Percentiles rank a stretch among this genome's conserved stretches.
Conservation (phyloP, 1,139 yeast species). For the Candida smagusa region DNA sequence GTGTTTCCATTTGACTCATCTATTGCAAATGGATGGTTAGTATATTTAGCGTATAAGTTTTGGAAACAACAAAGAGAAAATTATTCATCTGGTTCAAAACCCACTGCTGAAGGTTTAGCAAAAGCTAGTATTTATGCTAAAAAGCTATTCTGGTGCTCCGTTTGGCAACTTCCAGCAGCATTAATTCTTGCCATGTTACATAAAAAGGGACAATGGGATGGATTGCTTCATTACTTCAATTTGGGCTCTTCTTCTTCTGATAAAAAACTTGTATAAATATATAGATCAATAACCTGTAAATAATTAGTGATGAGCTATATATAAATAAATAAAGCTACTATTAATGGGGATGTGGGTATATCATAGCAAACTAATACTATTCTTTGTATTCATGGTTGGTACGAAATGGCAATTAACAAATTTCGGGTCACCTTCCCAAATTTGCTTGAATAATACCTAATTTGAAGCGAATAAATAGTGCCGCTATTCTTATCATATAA, state of each 20-base stretch:
- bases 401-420: too few relatives aligned
- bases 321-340: too few relatives aligned
- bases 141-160: conserved; percentile 90
- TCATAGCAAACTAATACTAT: too few relatives aligned
- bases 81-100: conserved; percentile 37
- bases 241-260: conserved; percentile 5
- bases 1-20: conserved; percentile 78
- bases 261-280: conserved; percentile 1
- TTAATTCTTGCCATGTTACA: conserved; percentile 90
- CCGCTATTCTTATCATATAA: too few relatives aligned
- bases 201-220: conserved; percentile 94
- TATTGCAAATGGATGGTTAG: conserved; percentile 79
- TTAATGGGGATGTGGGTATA: too few relatives aligned
- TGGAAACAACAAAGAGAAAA: conserved; percentile 74
- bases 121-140: conserved; percentile 69
- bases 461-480: too few relatives aligned
- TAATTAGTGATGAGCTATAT: too few relatives aligned
- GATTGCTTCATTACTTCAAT: conserved; percentile 42
- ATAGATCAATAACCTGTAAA: too few relatives aligned
- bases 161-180: conserved; percentile 89
- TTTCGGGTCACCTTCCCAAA: too few relatives aligned
- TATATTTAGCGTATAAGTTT: conserved; percentile 75
- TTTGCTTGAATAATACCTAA: too few relatives aligned
- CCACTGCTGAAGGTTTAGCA: conserved; percentile 53
- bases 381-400: too few relatives aligned